Base-by-base conservation (phyloP, 139 green algal genomes). In the Coelastrella sp. region DNA sequence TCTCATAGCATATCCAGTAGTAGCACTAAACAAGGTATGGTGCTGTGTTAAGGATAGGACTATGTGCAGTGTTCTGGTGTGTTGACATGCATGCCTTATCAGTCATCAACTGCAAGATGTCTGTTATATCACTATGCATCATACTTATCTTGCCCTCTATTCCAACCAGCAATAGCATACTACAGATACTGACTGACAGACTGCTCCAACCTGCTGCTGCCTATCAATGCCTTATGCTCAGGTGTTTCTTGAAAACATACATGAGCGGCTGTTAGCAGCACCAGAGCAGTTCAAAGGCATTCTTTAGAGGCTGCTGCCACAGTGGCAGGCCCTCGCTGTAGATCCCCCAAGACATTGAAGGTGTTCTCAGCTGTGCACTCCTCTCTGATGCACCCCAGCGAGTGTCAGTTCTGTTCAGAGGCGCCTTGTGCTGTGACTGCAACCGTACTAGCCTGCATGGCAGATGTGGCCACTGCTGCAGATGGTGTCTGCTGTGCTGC, bases 1-100 rank as follows among this genome's bases (percentile, higher is more conserved):
- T 15, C 76, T 91, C 22, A 87, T 91, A 27, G 87, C 87, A 8
- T 91, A 91, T 63, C 87, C 87, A 17, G 49, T 91, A 22, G 78
- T 91, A 35, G 63, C 78, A n/a, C 63, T 91, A 27, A 58, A 8
- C 17, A 85, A 68, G 87, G 78, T 86, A 56, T 8, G 84, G 4
- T 24, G 8, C 20, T 49, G 60, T 81, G 70, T 19, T 22, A 5
- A 78, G 14, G 70, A 27, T 25, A 24, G 7, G 11, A 5, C 14
- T 12, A 78, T 17, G 57, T 79, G 82, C 82, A 79, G 80, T 10
- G 11, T 70, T 19, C 20, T 17, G 24, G 0, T 82, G 1, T 82
- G 25, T 72, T 56, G 8, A 66, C 72, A 7, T 19, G 61, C 78
- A 66, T 66, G 78, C 20, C 60, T 61, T 9, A 6, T 6, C 22